Evolutionary conservation across 352 stramenopile species (phyloP).

Genomic region (Globisporangium alternatum): DNA sequence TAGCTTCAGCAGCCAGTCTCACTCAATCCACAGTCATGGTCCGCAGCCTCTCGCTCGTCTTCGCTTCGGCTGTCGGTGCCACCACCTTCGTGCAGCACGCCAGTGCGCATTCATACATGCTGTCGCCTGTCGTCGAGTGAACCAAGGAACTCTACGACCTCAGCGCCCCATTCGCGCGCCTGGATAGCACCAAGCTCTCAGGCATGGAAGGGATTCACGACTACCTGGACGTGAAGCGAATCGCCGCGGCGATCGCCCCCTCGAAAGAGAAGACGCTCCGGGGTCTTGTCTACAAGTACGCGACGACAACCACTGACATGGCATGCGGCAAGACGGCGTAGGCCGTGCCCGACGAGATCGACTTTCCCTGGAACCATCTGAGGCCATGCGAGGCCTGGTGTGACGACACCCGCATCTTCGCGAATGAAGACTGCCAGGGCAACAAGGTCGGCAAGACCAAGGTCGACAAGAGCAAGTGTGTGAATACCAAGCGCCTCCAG

Average conservation of each 20-base stretch:
- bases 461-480: slow-evolving; percentile 15
- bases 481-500: slow-evolving; percentile 18
- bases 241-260: slow-evolving; percentile 9
- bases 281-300: slow-evolving; percentile 11
- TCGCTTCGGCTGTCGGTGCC: slow-evolving; percentile 9
- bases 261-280: slow-evolving; percentile 12
- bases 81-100: slow-evolving; percentile 9
- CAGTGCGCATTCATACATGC: slow-evolving; percentile 22
- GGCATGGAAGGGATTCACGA: slow-evolving; percentile 6
- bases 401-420: slow-evolving; percentile 21
- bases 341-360: slow-evolving; percentile 18
- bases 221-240: slow-evolving; percentile 11
- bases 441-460: slow-evolving; percentile 26
- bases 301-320: slow-evolving; percentile 12
- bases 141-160: slow-evolving; percentile 16
- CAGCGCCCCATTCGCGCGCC: slow-evolving; percentile 19
- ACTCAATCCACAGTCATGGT: slow-evolving; percentile 19
- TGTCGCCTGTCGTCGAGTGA: slow-evolving; percentile 8
- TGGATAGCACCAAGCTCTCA: slow-evolving; percentile 19
- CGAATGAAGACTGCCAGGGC: slow-evolving; percentile 18
- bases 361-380: slow-evolving; percentile 24
- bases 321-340: slow-evolving; percentile 23
- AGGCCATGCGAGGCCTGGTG: slow-evolving; percentile 23
- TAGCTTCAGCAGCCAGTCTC: no score
- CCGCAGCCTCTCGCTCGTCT: slow-evolving; percentile 11